phyloP scores from a whole-genome alignment of 768 basidiomycete species.

The Jaapia argillacea region DNA sequence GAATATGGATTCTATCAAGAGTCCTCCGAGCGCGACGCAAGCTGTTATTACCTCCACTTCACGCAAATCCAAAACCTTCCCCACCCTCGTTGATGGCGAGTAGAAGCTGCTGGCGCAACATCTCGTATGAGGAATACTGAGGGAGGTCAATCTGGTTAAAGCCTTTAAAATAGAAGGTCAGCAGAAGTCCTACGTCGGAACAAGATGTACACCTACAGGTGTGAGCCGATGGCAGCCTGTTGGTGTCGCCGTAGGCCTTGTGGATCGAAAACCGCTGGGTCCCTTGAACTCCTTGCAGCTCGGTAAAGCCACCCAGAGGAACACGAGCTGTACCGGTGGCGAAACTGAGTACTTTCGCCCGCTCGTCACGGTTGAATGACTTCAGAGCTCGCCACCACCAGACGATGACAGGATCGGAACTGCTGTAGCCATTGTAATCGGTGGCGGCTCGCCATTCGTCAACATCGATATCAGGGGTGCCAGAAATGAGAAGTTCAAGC shows the following conservation, averaged over 20 bases:
- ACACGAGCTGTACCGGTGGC: constrained; percentile 91
- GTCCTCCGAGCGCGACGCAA: too few species aligned
- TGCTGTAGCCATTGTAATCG: constrained; percentile 80
- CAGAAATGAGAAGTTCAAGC: constrained; percentile 88
- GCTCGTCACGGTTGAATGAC: constrained; percentile 93
- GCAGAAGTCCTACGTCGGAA: constrained; percentile 5
- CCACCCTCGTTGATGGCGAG: constrained; percentile 94
- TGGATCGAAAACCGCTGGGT: constrained; percentile 95
- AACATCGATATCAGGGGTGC: constrained; percentile 97
- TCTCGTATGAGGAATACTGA: constrained; percentile 92
- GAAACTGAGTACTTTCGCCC: constrained; percentile 95
- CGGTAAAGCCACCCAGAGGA: constrained; percentile 88
- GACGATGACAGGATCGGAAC: constrained; percentile 89
- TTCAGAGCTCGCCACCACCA: constrained; percentile 99
- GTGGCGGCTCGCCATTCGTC: constrained; percentile 95
- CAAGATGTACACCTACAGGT: constrained; percentile 49
- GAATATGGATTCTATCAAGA: background rate
- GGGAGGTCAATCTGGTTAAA: constrained; percentile 95
- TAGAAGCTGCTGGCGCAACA: constrained; percentile 82
- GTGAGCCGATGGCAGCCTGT: constrained; percentile 82
- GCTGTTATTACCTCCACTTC: constrained; percentile 3
- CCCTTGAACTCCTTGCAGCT: constrained; percentile 92
- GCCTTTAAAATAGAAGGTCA: constrained; percentile 31
- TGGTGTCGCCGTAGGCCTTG: constrained; percentile 79
- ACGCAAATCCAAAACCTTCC: constrained; percentile 88